Conservation (phyloP, 2,329 filamentous ascomycete species). For the Ploettnerulaceae sp. region DNA sequence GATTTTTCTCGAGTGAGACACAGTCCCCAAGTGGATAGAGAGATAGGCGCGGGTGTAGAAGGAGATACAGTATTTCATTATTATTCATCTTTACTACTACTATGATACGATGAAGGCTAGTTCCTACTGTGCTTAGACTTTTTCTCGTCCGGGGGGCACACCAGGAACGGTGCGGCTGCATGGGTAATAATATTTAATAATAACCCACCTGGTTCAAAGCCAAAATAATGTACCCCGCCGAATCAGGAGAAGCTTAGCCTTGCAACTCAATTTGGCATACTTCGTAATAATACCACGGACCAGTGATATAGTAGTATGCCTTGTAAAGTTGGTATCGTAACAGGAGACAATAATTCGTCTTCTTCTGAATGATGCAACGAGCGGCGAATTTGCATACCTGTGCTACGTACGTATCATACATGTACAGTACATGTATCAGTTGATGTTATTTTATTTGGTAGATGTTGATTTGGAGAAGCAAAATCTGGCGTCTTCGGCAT, state of each 20-base stretch:
- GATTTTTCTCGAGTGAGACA: too few species aligned
- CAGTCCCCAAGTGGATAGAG: not conserved
- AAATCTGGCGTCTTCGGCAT: too few species aligned
- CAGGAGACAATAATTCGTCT: too few species aligned
- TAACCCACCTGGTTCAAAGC: not conserved
- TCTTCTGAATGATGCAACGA: too few species aligned
- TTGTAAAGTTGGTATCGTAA: not conserved
- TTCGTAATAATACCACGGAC: not conserved
- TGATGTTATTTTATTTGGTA: not conserved
- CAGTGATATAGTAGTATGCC: not conserved
- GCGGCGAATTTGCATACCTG: too few species aligned
- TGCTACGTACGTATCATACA: not conserved
- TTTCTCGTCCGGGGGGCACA: not conserved
- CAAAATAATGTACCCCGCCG: not conserved
- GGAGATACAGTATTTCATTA: not conserved
- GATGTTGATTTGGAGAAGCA: not conserved
- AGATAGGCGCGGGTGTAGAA: not conserved
- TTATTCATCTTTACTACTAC: too few species aligned
- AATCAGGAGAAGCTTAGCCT: conserved; percentile 2
- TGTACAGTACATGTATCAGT: not conserved
- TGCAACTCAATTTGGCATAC: not conserved
- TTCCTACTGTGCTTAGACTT: not conserved
- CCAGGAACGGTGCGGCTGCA: not conserved
- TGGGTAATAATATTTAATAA: not conserved
- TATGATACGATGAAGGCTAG: not conserved